Evolutionary conservation across 2,329 filamentous ascomycete species (phyloP).

Genomic region (Trichoderma guizhouense): DNA sequence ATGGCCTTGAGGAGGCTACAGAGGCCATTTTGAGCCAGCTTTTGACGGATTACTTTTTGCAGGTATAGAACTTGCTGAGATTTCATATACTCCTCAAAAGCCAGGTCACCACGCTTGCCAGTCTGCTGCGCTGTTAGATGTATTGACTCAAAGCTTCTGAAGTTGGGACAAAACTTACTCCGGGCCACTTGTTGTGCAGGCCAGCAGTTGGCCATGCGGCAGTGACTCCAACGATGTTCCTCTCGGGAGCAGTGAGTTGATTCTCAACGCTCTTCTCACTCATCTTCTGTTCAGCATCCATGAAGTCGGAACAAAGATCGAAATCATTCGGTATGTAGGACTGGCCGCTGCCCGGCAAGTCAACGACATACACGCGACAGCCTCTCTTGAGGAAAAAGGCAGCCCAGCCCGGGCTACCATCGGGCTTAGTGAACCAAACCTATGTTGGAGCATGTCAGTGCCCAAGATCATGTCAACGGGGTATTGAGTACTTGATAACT

Average conservation of each 20-base stretch:
- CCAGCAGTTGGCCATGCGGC: conserved; percentile 27
- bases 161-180: conserved; percentile 23
- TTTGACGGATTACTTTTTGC: conserved; percentile 31
- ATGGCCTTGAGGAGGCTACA: conserved; percentile 41
- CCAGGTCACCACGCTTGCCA: conserved; percentile 40
- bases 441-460: conserved; percentile 19
- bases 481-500: not conserved
- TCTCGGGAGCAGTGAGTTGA: conserved; percentile 33
- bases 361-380: conserved; percentile 42
- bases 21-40: conserved; percentile 35
- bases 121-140: conserved; percentile 25
- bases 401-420: conserved; percentile 45
- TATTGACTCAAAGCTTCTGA: not conserved
- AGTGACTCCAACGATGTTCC: not conserved
- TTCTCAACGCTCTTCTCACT: conserved; percentile 25
- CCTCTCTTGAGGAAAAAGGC: conserved; percentile 41
- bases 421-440: conserved; percentile 46
- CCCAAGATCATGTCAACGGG: not conserved
- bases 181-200: conserved; percentile 40
- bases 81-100: conserved; percentile 48
- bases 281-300: not conserved
- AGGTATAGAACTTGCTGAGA: conserved; percentile 37
- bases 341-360: conserved; percentile 41
- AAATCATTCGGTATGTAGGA: conserved; percentile 27
- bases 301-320: not conserved